Base-by-base conservation (phyloP, 2,329 filamentous ascomycete genomes). In the Neonectria coccinea region DNA sequence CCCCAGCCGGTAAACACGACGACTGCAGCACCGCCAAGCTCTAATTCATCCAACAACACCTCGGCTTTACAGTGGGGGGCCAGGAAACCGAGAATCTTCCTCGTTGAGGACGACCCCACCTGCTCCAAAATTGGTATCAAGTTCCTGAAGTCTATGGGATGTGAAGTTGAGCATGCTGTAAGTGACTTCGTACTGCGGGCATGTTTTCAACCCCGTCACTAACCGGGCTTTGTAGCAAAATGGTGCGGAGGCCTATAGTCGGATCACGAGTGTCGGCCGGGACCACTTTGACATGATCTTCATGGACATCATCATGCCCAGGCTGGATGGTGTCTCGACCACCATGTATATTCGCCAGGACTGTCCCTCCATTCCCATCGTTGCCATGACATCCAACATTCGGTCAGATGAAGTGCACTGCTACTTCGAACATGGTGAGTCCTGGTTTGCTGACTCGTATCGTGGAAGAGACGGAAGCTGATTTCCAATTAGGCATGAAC, bases 361-460 rank as follows among this genome's bases (percentile, higher is more conserved):
- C 67, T 90, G 94, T 68, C 88, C 89, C 41, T 88, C 90, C 6
- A 90, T 92, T 20, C 96, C 96, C 0, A 97, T 99, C 73, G 93
- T 99, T 63, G 96, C 96, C 51, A 98, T 99, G 96, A 99, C 96
- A 3, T 97, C 95, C 4, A 99, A 98, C 76, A 98, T 99, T 69
- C 89, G 96, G 69, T 94, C 93, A 65, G 95, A 97, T 74, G 96
- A 99, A 77, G 97, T 98, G 66, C 92, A 95, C 58, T 94, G 97
- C 82, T 99, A 99, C 77, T 98, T 97, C 82, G 91, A 95, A 74
- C 94, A 97, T 81, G 96, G 94, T 96, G 86, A 83, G 91, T 79
- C 36, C 22, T 12, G 52, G 11, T 20, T 20, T 52, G 14, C 20
- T 25, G 25, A 6, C 11, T 27, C 5, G 11, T 2, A 33, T 22